Evolutionary conservation across 164 flowering plant species (phyloP).

Genomic region (Liquidambar formosana): DNA sequence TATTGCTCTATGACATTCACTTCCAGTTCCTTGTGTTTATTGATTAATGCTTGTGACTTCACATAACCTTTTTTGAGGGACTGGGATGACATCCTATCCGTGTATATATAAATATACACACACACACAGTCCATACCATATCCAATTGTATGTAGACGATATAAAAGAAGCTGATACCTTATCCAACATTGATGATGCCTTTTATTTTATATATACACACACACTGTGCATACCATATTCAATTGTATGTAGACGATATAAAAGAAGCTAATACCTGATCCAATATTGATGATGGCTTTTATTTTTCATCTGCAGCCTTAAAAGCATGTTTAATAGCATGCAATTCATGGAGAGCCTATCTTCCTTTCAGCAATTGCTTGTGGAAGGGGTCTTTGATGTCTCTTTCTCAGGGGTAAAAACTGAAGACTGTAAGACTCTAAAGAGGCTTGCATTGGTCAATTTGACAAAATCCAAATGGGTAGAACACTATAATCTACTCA

Average conservation of each 20-base stretch:
- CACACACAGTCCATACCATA: neutral
- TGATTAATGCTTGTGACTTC: neutral
- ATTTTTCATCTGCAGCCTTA: constrained; percentile 53
- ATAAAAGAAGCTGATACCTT: neutral
- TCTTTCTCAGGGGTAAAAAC: constrained; percentile 44
- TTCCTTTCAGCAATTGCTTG: constrained; percentile 70
- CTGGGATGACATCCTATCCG: neutral
- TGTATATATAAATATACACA: no score
- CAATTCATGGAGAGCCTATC: constrained; percentile 65
- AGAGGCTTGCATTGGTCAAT: constrained; percentile 58
- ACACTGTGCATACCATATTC: neutral
- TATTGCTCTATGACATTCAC: neutral
- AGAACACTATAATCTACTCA: constrained; percentile 54
- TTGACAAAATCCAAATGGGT: constrained; percentile 73
- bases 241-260: neutral
- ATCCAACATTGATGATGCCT: neutral
- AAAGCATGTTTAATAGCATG: constrained; percentile 69
- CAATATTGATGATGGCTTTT: constrained; percentile 3
- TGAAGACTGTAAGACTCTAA: constrained; percentile 65
- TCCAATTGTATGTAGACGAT: neutral
- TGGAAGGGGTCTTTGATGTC: constrained; percentile 70
- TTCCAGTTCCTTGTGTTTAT: neutral
- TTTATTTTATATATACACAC: no score
- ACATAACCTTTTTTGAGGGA: neutral
- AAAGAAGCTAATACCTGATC: neutral